A percentile compares a stretch with the other conserved stretches of the same genome.
These are phyloP conservation scores for Rhodotorula diobovata DNA, from an alignment of 768 basidiomycete species.

Conservation along the genomic window DNA sequence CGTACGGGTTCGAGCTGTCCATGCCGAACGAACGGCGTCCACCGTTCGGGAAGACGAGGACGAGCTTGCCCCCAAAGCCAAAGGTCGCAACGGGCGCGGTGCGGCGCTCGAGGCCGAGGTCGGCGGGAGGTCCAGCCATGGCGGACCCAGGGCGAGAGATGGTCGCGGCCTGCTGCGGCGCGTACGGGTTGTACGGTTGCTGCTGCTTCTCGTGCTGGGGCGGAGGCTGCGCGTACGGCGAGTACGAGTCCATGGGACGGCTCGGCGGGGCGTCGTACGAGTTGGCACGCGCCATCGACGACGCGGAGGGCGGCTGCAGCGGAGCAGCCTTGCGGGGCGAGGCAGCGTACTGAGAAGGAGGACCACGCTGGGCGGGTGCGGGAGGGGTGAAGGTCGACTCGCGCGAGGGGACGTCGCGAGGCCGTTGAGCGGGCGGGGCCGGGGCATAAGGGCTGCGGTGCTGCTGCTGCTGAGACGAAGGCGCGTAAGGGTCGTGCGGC, in stretches of 20 bases:
- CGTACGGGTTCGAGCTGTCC: slow-evolving; percentile 68
- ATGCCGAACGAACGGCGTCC: slow-evolving; percentile 42
- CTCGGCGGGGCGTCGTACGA: slow-evolving; percentile 10
- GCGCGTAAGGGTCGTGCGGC: slow-evolving; percentile 14
- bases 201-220: slow-evolving; percentile 9
- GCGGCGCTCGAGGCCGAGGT: slow-evolving; percentile 36
- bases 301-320: not conserved
- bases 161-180: not conserved
- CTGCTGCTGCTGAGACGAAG: not conserved
- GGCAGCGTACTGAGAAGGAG: not conserved
- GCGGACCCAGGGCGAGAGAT: not conserved
- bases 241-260: slow-evolving; percentile 13
- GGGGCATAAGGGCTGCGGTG: slow-evolving; percentile 24
- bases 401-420: slow-evolving; percentile 8
- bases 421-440: not conserved
- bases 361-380: not conserved
- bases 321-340: slow-evolving; percentile 8
- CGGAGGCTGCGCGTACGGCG: slow-evolving; percentile 10
- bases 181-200: slow-evolving; percentile 20
- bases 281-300: slow-evolving; percentile 1
- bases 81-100: slow-evolving; percentile 69
- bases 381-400: slow-evolving; percentile 13
- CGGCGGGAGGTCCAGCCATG: not conserved
- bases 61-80: slow-evolving; percentile 86
- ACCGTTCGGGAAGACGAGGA: slow-evolving; percentile 67